Percentiles rank a stretch among this genome's conserved stretches.
Conservation (phyloP, 768 basidiomycete species). For the Leccinum incarnatum region DNA sequence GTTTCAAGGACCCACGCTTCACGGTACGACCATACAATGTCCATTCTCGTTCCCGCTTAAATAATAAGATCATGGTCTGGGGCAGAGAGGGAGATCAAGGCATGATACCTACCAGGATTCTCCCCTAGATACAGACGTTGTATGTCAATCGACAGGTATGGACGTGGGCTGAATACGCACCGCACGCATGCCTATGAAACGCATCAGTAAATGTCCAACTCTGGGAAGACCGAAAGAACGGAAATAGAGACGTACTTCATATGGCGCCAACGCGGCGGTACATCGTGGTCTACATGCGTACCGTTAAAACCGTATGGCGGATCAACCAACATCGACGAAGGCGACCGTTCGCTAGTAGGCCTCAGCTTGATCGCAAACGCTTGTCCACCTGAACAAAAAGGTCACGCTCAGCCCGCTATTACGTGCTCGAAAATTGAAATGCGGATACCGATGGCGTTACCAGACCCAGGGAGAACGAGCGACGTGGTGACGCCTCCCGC, state of each 20-base stretch:
- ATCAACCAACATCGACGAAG: constrained; percentile 68
- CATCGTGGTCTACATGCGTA: constrained; percentile 29
- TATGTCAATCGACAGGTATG: background rate
- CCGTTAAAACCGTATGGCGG: constrained; percentile 58
- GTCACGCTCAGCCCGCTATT: background rate
- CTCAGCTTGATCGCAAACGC: constrained; percentile 77
- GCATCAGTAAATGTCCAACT: constrained; percentile 4
- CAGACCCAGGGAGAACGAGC: constrained; percentile 71
- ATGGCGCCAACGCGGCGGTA: constrained; percentile 59
- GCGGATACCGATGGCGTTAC: constrained; percentile 55
- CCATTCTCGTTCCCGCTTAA: constrained; percentile 56
- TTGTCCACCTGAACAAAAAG: constrained; percentile 55
- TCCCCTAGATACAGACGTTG: constrained; percentile 40
- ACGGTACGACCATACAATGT: constrained; percentile 65
- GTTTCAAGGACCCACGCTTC: constrained; percentile 36
- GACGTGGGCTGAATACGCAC: constrained; percentile 30
- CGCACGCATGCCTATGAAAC: constrained; percentile 56
- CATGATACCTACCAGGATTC: constrained; percentile 44
- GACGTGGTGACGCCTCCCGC: constrained; percentile 75
- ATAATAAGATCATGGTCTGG: constrained; percentile 11
- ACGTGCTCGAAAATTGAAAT: background rate
- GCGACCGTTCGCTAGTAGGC: constrained; percentile 64
- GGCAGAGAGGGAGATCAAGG: background rate
- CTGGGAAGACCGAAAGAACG: background rate
- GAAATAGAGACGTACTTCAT: constrained; percentile 54